Percentiles rank a stretch among this genome's conserved stretches.
phyloP scores from a whole-genome alignment of 2,329 filamentous ascomycete species.

The Alternaria triticimaculans region DNA sequence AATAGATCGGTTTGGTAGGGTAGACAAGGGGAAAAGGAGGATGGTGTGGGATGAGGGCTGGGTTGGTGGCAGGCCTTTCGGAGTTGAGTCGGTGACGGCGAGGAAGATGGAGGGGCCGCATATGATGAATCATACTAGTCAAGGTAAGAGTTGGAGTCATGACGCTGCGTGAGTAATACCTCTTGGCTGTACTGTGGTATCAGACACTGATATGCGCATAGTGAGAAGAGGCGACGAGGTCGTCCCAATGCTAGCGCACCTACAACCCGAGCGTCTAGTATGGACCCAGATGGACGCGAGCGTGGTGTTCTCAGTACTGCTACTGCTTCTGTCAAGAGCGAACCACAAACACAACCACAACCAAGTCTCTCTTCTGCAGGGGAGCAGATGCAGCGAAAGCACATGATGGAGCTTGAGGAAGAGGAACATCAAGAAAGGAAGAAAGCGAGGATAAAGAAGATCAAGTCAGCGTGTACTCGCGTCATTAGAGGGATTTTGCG shows the following conservation, averaged over 20 bases:
- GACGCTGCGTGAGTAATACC: not conserved
- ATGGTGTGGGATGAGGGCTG: not conserved
- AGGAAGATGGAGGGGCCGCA: not conserved
- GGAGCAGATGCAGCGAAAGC: not conserved
- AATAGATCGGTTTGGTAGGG: not conserved
- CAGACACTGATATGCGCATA: not conserved
- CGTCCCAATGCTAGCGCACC: not conserved
- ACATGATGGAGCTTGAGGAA: not conserved
- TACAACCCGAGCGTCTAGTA: not conserved
- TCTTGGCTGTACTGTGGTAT: not conserved
- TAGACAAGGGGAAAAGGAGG: not conserved
- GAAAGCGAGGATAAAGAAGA: not conserved
- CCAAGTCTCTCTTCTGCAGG: not conserved
- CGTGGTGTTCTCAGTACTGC: not conserved
- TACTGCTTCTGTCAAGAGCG: not conserved
- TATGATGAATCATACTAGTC: not conserved
- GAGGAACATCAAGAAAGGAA: not conserved
- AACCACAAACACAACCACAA: not conserved
- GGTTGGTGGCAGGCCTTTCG: not conserved
- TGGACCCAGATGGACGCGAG: not conserved
- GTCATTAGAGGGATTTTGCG: not conserved
- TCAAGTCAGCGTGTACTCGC: not conserved
- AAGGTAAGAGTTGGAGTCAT: not conserved
- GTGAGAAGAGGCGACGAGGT: not conserved
- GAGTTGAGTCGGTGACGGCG: not conserved